Conservation (phyloP, 2,329 filamentous ascomycete genomes). For the Alternaria arbusti region DNA sequence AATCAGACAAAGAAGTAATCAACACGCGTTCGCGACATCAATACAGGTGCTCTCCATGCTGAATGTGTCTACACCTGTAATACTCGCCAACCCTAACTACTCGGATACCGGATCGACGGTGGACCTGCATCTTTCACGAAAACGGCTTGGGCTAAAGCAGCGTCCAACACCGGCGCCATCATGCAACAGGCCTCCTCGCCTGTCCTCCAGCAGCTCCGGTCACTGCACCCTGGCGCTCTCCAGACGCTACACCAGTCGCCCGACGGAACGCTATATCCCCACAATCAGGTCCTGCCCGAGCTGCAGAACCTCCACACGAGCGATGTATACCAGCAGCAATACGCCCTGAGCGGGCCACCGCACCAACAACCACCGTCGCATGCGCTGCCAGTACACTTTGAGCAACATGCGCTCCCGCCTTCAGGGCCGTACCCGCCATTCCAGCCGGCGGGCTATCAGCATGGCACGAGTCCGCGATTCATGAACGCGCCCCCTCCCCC, state of each 20-base stretch:
- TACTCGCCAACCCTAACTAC: background rate
- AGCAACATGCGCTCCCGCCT: slow-evolving; percentile 39
- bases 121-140: slow-evolving; percentile 10
- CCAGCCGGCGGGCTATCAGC: slow-evolving; percentile 28
- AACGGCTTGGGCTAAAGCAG: slow-evolving; percentile 31
- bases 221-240: slow-evolving; percentile 35
- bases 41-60: slow-evolving; percentile 2
- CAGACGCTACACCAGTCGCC: slow-evolving; percentile 39
- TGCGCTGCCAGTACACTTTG: slow-evolving; percentile 39
- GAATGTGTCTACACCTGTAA: slow-evolving; percentile 1
- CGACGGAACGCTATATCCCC: slow-evolving; percentile 30
- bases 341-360: slow-evolving; percentile 25
- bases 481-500: slow-evolving; percentile 24
- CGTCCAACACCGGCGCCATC: slow-evolving; percentile 30
- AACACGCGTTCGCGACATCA: slow-evolving; percentile 18
- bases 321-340: slow-evolving; percentile 30
- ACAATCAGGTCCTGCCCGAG: slow-evolving; percentile 37
- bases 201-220: slow-evolving; percentile 28
- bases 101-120: slow-evolving; percentile 5
- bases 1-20: slow-evolving; percentile 38
- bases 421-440: slow-evolving; percentile 31
- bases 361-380: slow-evolving; percentile 29
- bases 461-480: slow-evolving; percentile 33
- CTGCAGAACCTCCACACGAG: slow-evolving; percentile 50
- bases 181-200: slow-evolving; percentile 27